Conservation (phyloP, 2,329 filamentous ascomycete species). For the Pezicula neosporulosa region DNA sequence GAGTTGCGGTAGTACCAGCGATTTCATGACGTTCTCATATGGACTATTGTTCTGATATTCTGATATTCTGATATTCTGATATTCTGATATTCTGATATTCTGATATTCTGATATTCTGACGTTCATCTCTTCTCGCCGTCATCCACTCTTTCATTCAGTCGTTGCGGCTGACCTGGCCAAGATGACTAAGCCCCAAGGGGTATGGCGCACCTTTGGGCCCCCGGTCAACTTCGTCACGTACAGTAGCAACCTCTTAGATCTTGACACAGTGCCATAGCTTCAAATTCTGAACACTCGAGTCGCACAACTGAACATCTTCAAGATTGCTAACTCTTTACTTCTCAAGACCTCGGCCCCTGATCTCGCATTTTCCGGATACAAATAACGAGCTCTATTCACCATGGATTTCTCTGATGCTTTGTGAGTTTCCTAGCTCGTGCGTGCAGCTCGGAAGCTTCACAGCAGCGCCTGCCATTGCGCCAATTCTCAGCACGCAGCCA, state of each 20-base stretch:
- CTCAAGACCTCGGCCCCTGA: neutral
- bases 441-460: constrained; percentile 4
- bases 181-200: no score
- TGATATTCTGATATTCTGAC: no score
- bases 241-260: neutral
- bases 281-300: neutral
- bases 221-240: no score
- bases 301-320: neutral
- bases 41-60: no score
- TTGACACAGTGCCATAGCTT: neutral
- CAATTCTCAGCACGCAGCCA: constrained; percentile 4
- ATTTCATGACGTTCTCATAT: no score
- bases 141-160: no score
- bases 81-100: no score
- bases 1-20: no score
- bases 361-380: neutral
- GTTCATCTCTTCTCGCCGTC: no score
- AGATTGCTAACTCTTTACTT: neutral
- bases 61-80: no score
- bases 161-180: no score
- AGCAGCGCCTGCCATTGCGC: constrained; percentile 13
- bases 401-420: constrained; percentile 95
- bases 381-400: constrained; percentile 22
- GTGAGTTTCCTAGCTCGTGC: constrained; percentile 49
- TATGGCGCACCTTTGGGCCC: no score